Base-by-base conservation (phyloP, 176 grass and related monocot genomes). In the Aegilops tauschii region DNA sequence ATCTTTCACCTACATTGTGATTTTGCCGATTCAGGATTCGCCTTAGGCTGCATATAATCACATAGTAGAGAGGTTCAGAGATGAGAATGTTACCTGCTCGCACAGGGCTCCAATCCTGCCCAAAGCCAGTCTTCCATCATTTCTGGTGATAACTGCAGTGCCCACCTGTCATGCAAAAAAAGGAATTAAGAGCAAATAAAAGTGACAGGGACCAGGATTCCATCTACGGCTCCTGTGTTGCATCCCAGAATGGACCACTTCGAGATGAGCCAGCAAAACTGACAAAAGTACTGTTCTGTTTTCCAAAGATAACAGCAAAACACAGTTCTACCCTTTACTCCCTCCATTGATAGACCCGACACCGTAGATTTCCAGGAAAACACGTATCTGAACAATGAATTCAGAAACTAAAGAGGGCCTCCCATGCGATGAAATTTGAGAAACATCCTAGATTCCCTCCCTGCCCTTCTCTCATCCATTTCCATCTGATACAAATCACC, bases 61-160 rank as follows among this genome's bases (percentile, higher is more conserved):
- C 28, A 12, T 0, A 25, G 83, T 3, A 30, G 12, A 87, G 39
- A 77, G 31, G 42, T 9, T 81, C 3, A 40, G 34, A 66, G 49
- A 40, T 16, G 23, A 69, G 17, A 83, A 35, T 56, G 42, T 63
- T 85, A 99, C 97, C 90, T 99, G 97, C 77, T 99, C 97, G 59
- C 93, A 99, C 76, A 99, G 83, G 73, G 83, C 45, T 76, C 94
- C 97, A 52, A 99, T 44, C 75, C 94, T 93, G 62, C 97, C 97
- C 69, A 96, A 27, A 75, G 97, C 94, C 61, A 99, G 59, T 85
- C 97, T 86, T 17, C 97, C 97, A 78, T 99, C 97, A 21, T 90
- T 39, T 77, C 97, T 91, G 7, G 97, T 94, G 40, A 99, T 94
- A 86, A 99, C 92, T 23, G 97, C 97, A 85, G 97, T 99, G 63